phyloP scores from a whole-genome alignment of 208 protist species.

The Leishmania guyanensis region DNA sequence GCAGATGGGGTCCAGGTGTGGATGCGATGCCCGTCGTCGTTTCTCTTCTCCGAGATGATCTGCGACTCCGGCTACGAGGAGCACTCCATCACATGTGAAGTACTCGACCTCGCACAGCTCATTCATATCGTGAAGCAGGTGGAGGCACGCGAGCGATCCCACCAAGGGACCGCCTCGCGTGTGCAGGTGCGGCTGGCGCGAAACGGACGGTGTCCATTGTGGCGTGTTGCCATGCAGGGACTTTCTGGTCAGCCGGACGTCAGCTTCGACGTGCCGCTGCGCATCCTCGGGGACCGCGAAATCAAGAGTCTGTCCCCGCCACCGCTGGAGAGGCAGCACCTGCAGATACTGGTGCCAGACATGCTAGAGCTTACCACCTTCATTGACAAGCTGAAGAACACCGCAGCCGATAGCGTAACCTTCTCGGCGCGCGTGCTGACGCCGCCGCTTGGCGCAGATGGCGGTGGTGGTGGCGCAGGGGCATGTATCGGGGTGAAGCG shows the following conservation, averaged over 20 bases:
- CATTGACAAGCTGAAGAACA: conserved; percentile 70
- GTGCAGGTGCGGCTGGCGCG: conserved; percentile 64
- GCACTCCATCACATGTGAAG: conserved; percentile 79
- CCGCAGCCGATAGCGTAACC: conserved; percentile 62
- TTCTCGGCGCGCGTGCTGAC: conserved; percentile 40
- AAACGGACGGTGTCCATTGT: conserved; percentile 29
- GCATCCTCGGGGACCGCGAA: conserved; percentile 63
- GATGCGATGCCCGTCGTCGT: conserved; percentile 60
- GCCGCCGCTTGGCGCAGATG: conserved; percentile 1
- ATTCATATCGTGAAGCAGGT: conserved; percentile 70
- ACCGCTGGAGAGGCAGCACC: conserved; percentile 42
- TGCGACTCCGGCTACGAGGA: conserved; percentile 66
- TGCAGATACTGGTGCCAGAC: conserved; percentile 63
- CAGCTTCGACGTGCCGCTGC: conserved; percentile 80
- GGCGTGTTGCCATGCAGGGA: conserved; percentile 44
- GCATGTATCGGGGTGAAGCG: conserved; percentile 1
- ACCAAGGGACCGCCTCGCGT: conserved; percentile 24
- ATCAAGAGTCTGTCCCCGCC: conserved; percentile 56
- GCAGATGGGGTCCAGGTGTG: conserved; percentile 75
- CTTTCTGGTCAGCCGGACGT: conserved; percentile 48
- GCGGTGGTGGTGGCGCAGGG: background rate
- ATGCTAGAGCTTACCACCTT: conserved; percentile 74
- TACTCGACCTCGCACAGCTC: conserved; percentile 66
- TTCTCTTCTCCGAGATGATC: conserved; percentile 72
- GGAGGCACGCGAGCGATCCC: conserved; percentile 39